phyloP scores from a whole-genome alignment of 192 early-diverging fungal species.

The Funneliformis mosseae region DNA sequence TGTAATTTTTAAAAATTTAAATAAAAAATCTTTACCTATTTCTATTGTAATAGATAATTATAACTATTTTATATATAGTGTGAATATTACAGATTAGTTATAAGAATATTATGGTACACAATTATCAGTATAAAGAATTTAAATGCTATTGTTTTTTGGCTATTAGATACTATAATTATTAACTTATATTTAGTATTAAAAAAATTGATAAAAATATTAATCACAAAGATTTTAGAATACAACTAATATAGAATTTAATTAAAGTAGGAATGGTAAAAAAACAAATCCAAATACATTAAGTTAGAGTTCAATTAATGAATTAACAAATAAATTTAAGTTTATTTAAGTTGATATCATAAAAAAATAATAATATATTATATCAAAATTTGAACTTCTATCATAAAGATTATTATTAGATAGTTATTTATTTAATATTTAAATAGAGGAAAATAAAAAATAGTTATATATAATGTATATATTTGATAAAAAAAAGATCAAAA shows the following conservation, averaged over 20 bases:
- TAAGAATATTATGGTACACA: conserved; percentile 22
- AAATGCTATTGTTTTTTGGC: conserved; percentile 27
- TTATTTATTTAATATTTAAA: background rate
- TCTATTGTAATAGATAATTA: conserved; percentile 31
- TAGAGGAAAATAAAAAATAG: background rate
- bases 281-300: background rate
- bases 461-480: conserved; percentile 1
- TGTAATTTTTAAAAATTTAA: conserved; percentile 6
- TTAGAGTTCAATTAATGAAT: background rate
- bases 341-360: background rate
- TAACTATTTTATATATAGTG: conserved; percentile 18
- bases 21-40: conserved; percentile 20
- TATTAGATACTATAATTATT: conserved; percentile 30
- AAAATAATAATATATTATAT: background rate
- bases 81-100: conserved; percentile 33
- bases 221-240: background rate
- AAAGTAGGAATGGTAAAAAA: background rate
- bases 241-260: conserved; percentile 1
- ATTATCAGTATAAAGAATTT: conserved; percentile 20
- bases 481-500: background rate
- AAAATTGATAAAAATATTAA: background rate
- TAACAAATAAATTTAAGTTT: background rate
- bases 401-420: background rate
- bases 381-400: background rate
- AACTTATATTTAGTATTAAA: conserved; percentile 27